These are phyloP conservation scores for Cyclotella choctawhatcheeana DNA, from an alignment of 108 stramenopile species.

Conservation along the genomic window DNA sequence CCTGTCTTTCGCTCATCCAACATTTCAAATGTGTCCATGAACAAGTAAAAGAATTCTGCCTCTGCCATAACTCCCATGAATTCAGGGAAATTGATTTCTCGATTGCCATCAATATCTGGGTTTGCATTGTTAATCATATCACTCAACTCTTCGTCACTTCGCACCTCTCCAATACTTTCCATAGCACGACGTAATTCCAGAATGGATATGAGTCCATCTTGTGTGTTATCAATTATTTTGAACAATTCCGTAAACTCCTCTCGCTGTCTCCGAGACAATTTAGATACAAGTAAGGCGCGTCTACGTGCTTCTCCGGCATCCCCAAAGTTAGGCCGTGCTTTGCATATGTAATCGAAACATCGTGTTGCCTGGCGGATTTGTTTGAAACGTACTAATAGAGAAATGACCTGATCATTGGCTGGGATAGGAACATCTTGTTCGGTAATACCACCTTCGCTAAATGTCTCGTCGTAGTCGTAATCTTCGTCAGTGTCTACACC, in stretches of 20 bases:
- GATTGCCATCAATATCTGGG: constrained; percentile 58
- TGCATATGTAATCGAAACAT: constrained; percentile 84
- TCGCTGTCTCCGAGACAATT: constrained; percentile 64
- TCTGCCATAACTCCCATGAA: constrained; percentile 92
- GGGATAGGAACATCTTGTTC: no score
- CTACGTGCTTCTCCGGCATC: constrained; percentile 64
- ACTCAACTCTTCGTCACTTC: constrained; percentile 55
- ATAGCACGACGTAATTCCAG: constrained; percentile 73
- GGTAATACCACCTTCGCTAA: no score
- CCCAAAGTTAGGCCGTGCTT: constrained; percentile 67
- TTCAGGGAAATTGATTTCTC: constrained; percentile 59
- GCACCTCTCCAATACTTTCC: constrained; percentile 61
- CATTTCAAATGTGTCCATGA: constrained; percentile 76
- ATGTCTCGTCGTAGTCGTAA: neutral
- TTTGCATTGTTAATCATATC: constrained; percentile 75
- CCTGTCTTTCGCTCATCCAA: constrained; percentile 77
- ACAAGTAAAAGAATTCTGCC: constrained; percentile 85
- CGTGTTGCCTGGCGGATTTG: constrained; percentile 72
- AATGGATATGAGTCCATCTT: constrained; percentile 67
- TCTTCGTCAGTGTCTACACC: constrained; percentile 80
- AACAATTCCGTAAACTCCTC: constrained; percentile 76
- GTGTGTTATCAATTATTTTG: constrained; percentile 63
- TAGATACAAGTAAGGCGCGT: constrained; percentile 66
- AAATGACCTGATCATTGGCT: constrained; percentile 39
- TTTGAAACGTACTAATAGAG: constrained; percentile 65